Evolutionary conservation across 345 rosid genomes (phyloP).

Genomic region (Camelina hispida): DNA sequence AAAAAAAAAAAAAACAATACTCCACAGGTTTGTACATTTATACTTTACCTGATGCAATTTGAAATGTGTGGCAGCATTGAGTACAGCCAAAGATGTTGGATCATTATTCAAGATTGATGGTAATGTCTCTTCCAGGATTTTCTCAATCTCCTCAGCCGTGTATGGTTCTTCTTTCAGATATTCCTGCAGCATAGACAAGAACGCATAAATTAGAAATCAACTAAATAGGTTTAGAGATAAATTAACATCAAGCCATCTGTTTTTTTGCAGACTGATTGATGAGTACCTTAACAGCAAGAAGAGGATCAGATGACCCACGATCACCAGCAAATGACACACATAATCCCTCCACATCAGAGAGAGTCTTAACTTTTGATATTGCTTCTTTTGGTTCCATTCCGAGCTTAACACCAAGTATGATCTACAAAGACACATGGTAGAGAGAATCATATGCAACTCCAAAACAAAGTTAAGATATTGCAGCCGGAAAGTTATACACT

Average conservation of each 20-base stretch:
- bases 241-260: neutral
- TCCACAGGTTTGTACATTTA: constrained; percentile 1
- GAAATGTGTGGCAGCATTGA: constrained; percentile 75
- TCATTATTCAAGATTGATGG: constrained; percentile 65
- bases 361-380: constrained; percentile 73
- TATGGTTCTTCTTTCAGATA: constrained; percentile 80
- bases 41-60: constrained; percentile 78
- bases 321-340: constrained; percentile 69
- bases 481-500: neutral
- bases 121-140: constrained; percentile 55
- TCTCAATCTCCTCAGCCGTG: constrained; percentile 76
- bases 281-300: constrained; percentile 84
- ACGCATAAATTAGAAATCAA: neutral
- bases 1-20: neutral
- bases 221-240: neutral
- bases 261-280: constrained; percentile 21
- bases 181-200: constrained; percentile 53
- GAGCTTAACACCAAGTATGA: constrained; percentile 81
- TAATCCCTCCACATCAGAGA: constrained; percentile 90
- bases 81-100: constrained; percentile 79
- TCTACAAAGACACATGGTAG: constrained; percentile 53
- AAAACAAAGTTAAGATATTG: constrained; percentile 2
- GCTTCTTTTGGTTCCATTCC: constrained; percentile 86
- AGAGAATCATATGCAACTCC: constrained; percentile 22
- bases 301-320: constrained; percentile 75